These are phyloP conservation scores for Eragrostis nindensis DNA, from an alignment of 176 grass and related monocot species.

Conservation along the genomic window DNA sequence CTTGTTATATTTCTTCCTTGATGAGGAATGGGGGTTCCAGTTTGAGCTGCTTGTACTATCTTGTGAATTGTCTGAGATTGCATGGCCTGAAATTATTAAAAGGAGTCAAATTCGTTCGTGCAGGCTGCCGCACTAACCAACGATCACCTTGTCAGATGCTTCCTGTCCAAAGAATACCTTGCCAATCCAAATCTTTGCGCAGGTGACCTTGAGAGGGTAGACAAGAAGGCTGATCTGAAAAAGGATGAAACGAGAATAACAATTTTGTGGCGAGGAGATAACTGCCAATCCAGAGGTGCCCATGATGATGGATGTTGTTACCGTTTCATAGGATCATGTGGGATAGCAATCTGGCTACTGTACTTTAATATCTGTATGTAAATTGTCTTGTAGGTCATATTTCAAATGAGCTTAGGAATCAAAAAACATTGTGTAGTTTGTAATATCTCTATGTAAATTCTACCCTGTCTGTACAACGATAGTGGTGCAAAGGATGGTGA, in stretches of 20 bases:
- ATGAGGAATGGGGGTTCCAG: constrained; percentile 94
- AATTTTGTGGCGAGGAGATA: constrained; percentile 30
- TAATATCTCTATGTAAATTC: too few relatives aligned
- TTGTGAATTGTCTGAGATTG: constrained; percentile 81
- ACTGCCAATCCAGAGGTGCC: constrained; percentile 11
- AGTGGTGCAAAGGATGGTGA: not conserved
- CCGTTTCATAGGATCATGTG: constrained; percentile 53
- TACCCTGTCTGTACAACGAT: constrained; percentile 47
- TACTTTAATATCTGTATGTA: constrained; percentile 37
- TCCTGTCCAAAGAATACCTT: constrained; percentile 69
- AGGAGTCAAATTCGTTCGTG: constrained; percentile 95
- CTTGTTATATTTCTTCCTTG: constrained; percentile 82
- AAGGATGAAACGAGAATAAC: constrained; percentile 8
- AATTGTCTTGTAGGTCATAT: constrained; percentile 30
- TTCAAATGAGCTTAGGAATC: constrained; percentile 3
- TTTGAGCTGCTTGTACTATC: constrained; percentile 91
- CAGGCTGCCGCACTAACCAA: constrained; percentile 88
- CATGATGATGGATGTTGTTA: constrained; percentile 39
- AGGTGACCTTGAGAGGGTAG: constrained; percentile 2
- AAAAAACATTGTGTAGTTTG: constrained; percentile 44
- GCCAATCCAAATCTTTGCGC: constrained; percentile 21
- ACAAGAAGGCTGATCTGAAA: constrained; percentile 27
- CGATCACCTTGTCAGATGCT: constrained; percentile 86
- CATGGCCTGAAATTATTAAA: constrained; percentile 89
- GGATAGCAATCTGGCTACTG: constrained; percentile 1